Percentiles rank a stretch among this genome's conserved stretches.
Evolutionary conservation across 1,284 basidiomycete genomes (phyloP).

Genomic region (Leccinum subrobustum): DNA sequence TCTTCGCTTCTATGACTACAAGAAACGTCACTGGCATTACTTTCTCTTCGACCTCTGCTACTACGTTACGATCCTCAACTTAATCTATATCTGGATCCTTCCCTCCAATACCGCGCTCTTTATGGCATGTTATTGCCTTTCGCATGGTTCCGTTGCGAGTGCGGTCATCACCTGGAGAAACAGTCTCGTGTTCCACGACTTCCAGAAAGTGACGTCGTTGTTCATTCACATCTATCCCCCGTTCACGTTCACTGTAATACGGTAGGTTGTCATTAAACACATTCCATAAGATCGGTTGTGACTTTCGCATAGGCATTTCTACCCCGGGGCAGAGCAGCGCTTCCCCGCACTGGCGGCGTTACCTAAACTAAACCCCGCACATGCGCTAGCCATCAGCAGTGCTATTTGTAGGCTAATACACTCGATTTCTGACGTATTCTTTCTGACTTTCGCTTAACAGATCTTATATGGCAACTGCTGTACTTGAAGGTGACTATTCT

Average conservation of each 20-base stretch:
- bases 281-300: neutral
- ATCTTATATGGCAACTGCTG: conserved; percentile 83
- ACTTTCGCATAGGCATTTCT: conserved; percentile 65
- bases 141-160: conserved; percentile 86
- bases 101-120: conserved; percentile 75
- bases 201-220: conserved; percentile 89
- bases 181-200: conserved; percentile 93
- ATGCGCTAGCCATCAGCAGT: conserved; percentile 66
- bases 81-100: conserved; percentile 84
- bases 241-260: conserved; percentile 83
- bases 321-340: conserved; percentile 67
- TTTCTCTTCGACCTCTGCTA: conserved; percentile 94
- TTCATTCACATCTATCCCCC: conserved; percentile 92
- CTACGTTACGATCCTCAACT: conserved; percentile 85
- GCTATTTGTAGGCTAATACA: conserved; percentile 59
- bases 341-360: conserved; percentile 80
- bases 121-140: conserved; percentile 84
- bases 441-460: conserved; percentile 39
- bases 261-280: conserved; percentile 46
- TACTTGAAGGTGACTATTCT: conserved; percentile 76
- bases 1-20: conserved; percentile 78
- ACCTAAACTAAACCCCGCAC: conserved; percentile 59
- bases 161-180: conserved; percentile 97
- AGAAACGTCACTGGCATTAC: conserved; percentile 88
- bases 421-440: conserved; percentile 19